A percentile compares a stretch with the other conserved stretches of the same genome.
These are phyloP conservation scores for Tremella mesenterica DNA, from an alignment of 768 basidiomycete species.

Conservation along the genomic window DNA sequence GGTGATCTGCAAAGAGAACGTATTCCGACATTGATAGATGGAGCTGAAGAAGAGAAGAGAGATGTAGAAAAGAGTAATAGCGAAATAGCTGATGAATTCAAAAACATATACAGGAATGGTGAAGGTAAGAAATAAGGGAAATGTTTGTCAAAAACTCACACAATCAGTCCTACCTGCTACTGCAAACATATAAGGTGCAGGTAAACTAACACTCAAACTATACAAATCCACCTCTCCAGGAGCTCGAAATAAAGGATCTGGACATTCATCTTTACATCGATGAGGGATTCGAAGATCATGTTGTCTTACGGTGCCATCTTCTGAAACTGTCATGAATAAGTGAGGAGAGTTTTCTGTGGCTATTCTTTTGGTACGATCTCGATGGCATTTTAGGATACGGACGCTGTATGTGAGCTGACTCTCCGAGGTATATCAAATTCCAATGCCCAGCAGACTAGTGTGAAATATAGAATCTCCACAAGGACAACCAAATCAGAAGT, in stretches of 20 bases:
- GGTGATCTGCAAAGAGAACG: too few species aligned
- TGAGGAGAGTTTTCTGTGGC: constrained; percentile 48
- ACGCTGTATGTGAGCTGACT: constrained; percentile 15
- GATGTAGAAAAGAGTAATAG: too few species aligned
- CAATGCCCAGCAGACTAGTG: too few species aligned
- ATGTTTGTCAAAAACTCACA: constrained; percentile 48
- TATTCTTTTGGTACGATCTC: constrained; percentile 62
- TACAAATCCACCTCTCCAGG: constrained; percentile 55
- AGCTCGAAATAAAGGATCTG: constrained; percentile 61
- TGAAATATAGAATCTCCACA: too few species aligned
- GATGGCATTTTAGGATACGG: constrained; percentile 59
- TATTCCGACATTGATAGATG: too few species aligned
- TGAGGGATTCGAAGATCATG: constrained; percentile 71
- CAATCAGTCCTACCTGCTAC: constrained; percentile 72
- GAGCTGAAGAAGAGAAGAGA: too few species aligned
- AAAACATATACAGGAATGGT: constrained; percentile 6
- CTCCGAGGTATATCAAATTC: too few species aligned
- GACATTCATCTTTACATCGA: constrained; percentile 57
- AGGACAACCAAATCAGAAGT: too few species aligned
- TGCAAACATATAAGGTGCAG: constrained; percentile 74
- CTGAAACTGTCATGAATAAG: constrained; percentile 35
- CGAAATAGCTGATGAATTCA: neutral
- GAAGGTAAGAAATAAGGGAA: neutral
- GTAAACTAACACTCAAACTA: constrained; percentile 63
- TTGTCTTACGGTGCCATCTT: constrained; percentile 82